Conservation (phyloP, 2,329 filamentous ascomycete species). For the Aspergillus proliferans region DNA sequence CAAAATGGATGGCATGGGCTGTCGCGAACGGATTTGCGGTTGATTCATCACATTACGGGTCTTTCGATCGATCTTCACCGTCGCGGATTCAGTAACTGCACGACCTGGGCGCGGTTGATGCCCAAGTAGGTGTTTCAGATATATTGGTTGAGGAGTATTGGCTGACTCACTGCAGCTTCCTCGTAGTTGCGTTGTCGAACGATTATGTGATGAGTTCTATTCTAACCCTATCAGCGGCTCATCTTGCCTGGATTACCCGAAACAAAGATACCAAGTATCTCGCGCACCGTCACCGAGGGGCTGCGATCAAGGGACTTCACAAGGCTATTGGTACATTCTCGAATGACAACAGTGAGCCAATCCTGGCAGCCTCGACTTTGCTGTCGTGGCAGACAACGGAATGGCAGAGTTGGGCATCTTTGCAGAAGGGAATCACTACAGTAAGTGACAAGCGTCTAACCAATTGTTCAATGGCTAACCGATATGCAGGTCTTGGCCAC, state of each 20-base stretch:
- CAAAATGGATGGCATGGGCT: constrained; percentile 66
- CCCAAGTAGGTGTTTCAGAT: constrained; percentile 62
- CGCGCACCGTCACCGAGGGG: constrained; percentile 79
- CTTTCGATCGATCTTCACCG: constrained; percentile 76
- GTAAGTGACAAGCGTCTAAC: constrained; percentile 41
- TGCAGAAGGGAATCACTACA: constrained; percentile 85
- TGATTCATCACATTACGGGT: constrained; percentile 85
- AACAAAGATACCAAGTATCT: constrained; percentile 81
- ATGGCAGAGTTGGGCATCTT: constrained; percentile 88
- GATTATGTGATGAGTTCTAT: constrained; percentile 91
- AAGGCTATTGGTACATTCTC: constrained; percentile 82
- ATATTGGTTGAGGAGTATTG: constrained; percentile 7
- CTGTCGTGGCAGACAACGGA: constrained; percentile 95
- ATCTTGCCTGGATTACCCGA: constrained; percentile 82
- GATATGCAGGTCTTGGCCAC: constrained; percentile 67
- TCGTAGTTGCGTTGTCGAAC: constrained; percentile 74
- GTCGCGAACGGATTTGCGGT: constrained; percentile 69
- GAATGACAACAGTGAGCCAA: constrained; percentile 78
- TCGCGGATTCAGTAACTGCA: constrained; percentile 74
- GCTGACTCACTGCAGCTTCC: constrained; percentile 52
- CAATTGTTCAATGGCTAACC: too few species aligned
- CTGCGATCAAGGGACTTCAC: constrained; percentile 80
- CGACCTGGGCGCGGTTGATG: constrained; percentile 87
- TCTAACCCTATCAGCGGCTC: constrained; percentile 87
- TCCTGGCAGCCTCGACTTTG: constrained; percentile 83